phyloP scores from a whole-genome alignment of 805 yeast genomes.

The Helenozyma rhizophorensis region DNA sequence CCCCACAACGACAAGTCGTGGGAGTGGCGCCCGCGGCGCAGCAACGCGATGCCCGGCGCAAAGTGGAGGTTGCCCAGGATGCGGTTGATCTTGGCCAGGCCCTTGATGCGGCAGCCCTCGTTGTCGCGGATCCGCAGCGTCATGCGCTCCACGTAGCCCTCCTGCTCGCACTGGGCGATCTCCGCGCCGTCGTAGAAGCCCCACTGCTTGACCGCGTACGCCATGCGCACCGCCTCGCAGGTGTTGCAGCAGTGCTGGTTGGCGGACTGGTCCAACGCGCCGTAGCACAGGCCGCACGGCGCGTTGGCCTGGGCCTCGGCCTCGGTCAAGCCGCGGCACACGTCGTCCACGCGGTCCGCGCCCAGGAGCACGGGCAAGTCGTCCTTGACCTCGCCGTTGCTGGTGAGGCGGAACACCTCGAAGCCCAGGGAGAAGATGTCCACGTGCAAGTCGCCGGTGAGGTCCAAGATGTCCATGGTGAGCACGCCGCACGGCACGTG shows the following conservation, averaged over 20 bases:
- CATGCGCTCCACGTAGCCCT: conserved; percentile 72
- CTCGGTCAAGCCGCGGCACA: conserved; percentile 29
- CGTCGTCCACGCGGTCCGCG: conserved; percentile 21
- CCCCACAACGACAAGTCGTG: conserved; percentile 81
- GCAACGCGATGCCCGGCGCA: conserved; percentile 86
- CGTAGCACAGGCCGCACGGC: conserved; percentile 86
- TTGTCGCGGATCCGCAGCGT: conserved; percentile 45
- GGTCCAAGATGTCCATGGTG: conserved; percentile 83
- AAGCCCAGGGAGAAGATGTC: conserved; percentile 72
- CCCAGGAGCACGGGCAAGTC: conserved; percentile 20
- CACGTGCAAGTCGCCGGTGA: conserved; percentile 76
- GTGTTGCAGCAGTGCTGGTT: conserved; percentile 72
- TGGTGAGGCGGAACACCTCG: conserved; percentile 59
- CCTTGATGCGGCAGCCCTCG: conserved; percentile 88
- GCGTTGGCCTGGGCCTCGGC: conserved; percentile 31
- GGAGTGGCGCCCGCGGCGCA: conserved; percentile 57
- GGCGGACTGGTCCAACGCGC: conserved; percentile 47
- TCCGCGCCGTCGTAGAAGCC: conserved; percentile 85
- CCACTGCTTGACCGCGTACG: conserved; percentile 79
- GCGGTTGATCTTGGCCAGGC: conserved; percentile 74
- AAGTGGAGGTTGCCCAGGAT: conserved; percentile 90
- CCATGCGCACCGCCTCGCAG: conserved; percentile 75
- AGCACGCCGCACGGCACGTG: conserved; percentile 79
- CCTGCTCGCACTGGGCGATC: conserved; percentile 85
- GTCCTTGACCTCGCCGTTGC: conserved; percentile 42